These are phyloP conservation scores for Cladobotryum mycophilum DNA, from an alignment of 2,329 filamentous ascomycete genomes.

Conservation along the genomic window DNA sequence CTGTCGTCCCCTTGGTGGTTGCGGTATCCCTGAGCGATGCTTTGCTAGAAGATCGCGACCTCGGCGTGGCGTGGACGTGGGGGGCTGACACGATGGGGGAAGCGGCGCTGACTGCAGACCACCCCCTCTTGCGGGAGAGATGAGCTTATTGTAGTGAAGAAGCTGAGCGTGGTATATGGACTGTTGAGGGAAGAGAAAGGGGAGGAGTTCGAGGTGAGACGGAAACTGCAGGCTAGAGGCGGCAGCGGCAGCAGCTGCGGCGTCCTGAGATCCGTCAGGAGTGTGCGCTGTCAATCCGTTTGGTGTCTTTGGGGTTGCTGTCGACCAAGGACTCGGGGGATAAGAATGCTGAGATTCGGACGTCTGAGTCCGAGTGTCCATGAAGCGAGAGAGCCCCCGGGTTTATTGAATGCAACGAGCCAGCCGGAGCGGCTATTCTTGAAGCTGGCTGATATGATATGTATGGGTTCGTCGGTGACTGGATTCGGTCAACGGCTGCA, in stretches of 20 bases:
- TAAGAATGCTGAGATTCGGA: slow-evolving; percentile 35
- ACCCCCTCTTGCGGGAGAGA: slow-evolving; percentile 49
- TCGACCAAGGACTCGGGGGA: slow-evolving; percentile 26
- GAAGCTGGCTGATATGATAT: slow-evolving; percentile 2
- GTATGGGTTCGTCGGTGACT: not conserved
- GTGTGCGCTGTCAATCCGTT: slow-evolving; percentile 21
- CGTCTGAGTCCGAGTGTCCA: slow-evolving; percentile 33
- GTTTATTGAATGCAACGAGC: slow-evolving; percentile 2
- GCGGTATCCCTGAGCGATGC: slow-evolving; percentile 49
- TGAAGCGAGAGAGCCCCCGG: slow-evolving; percentile 24
- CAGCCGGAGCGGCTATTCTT: slow-evolving; percentile 9
- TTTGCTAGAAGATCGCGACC: slow-evolving; percentile 55
- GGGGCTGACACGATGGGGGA: slow-evolving; percentile 50
- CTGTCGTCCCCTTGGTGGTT: slow-evolving; percentile 39
- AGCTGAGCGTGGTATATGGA: slow-evolving; percentile 56
- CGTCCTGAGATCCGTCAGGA: slow-evolving; percentile 27
- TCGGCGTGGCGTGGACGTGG: slow-evolving; percentile 48
- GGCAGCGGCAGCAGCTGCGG: slow-evolving; percentile 19
- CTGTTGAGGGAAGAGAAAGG: slow-evolving; percentile 54
- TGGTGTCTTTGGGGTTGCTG: slow-evolving; percentile 21
- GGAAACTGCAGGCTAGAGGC: slow-evolving; percentile 29
- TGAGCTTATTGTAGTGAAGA: slow-evolving; percentile 59
- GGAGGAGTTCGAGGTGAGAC: slow-evolving; percentile 47
- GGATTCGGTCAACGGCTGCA: slow-evolving; percentile 2
- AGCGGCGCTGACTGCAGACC: slow-evolving; percentile 52